Evolutionary conservation across 169 alveolate genomes (phyloP), one percentile per base, ranked within the genome.

Genomic region (Eimeria praecox): DNA sequence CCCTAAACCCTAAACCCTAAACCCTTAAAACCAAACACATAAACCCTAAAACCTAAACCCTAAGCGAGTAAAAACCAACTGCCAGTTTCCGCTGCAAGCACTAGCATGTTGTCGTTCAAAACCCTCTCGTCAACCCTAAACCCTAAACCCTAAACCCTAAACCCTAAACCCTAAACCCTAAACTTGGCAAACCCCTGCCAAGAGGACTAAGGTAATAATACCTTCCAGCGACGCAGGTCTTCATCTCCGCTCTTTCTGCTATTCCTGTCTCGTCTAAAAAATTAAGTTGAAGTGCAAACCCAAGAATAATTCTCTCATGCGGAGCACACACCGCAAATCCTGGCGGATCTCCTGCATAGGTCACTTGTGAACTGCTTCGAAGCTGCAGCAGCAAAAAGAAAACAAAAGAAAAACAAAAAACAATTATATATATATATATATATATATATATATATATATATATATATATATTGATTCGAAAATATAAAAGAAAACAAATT

Each of bases 301-400:
- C 99, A 97, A 98, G 96, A 80, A 98, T 49, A 66, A 98, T 56
- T 33, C 95, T 97, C 52, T 94, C 96, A 46, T 97, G 97, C n/a
- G 73, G 56, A 22, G 98, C 98, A 62, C 99, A 98, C 85, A 97
- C 96, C 22, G 98, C 98, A 96, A 96, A 97, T 10, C 99, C 99
- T 24, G 98, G 98, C 12, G 98, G 94, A 27, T 97, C 92, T 6
- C 99, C 99, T 22, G 96, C 96, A 94, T 97, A 98, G 54, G 96
- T 82, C 44, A 97, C 95, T 49, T 97, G 98, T 16, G 89, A 90
- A 22, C 88, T 71, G 30, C 71, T 87, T 87, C 89, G 91, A n/a
- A 97, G 96, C 44, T 69, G 49, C 80, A 33, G 80, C 80, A 30
- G 24, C 77, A 66, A 14, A 9, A 30, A 2, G 35, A 66, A 46